phyloP scores from a whole-genome alignment of 768 basidiomycete genomes.

The Suillus americanus region DNA sequence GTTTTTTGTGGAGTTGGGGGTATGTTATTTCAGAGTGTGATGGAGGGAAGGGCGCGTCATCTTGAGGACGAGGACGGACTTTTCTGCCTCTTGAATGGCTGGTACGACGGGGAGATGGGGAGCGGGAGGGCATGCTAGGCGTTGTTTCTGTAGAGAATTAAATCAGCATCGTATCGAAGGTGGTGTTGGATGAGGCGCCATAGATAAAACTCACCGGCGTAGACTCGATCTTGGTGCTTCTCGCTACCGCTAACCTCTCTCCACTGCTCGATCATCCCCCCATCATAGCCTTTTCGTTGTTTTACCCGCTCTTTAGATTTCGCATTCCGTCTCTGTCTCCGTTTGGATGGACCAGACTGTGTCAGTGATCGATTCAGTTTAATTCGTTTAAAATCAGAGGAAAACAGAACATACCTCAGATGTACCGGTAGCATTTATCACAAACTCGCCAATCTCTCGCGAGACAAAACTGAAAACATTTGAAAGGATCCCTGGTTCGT shows the following conservation, averaged over 20 bases:
- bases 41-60: conserved; percentile 17
- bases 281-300: neutral
- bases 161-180: conserved; percentile 9
- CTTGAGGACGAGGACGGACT: conserved; percentile 1
- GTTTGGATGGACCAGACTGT: conserved; percentile 13
- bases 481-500: conserved; percentile 45
- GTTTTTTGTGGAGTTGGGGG: conserved; percentile 23
- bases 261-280: conserved; percentile 1
- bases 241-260: neutral
- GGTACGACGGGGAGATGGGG: conserved; percentile 17
- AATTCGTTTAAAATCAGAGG: neutral
- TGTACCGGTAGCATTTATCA: conserved; percentile 57
- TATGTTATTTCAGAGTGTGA: conserved; percentile 17
- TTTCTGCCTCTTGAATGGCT: neutral
- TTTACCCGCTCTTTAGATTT: neutral
- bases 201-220: conserved; percentile 12
- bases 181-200: neutral
- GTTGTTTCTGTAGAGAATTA: conserved; percentile 18
- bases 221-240: conserved; percentile 6
- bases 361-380: conserved; percentile 11
- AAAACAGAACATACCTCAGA: neutral
- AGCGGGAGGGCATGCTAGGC: conserved; percentile 19
- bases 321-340: neutral
- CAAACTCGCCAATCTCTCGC: conserved; percentile 69
- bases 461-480: conserved; percentile 71